These are phyloP conservation scores for Penicillium sp. DNA, from an alignment of 2,329 filamentous ascomycete genomes.

Conservation along the genomic window DNA sequence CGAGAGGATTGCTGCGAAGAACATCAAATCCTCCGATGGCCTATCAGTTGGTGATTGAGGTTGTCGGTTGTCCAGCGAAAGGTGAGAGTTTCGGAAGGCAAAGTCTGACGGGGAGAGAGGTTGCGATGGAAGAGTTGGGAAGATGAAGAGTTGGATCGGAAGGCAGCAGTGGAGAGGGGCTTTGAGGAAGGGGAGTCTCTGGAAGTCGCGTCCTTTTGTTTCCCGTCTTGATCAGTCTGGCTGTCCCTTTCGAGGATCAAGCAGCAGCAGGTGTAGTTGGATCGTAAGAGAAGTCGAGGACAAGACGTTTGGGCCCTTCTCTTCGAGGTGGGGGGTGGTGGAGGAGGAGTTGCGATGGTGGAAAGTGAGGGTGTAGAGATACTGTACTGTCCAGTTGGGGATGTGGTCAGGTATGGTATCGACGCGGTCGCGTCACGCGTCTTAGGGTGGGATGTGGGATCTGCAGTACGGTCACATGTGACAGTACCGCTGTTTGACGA, in stretches of 20 bases:
- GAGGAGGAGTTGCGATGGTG: constrained; percentile 12
- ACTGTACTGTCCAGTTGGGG: constrained; percentile 6
- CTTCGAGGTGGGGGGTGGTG: constrained; percentile 14
- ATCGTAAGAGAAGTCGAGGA: constrained; percentile 1
- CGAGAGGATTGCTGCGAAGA: constrained; percentile 8
- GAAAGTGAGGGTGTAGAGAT: constrained; percentile 22
- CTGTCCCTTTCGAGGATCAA: not conserved
- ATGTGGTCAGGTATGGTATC: constrained; percentile 34
- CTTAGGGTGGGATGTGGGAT: constrained; percentile 5
- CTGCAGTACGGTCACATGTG: constrained; percentile 20
- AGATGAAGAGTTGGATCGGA: not conserved
- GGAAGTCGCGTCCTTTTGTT: constrained; percentile 18
- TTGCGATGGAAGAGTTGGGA: not conserved
- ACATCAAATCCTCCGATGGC: not conserved
- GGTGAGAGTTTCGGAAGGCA: not conserved
- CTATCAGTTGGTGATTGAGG: not conserved
- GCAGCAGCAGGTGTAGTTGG: not conserved
- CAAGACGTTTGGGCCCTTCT: constrained; percentile 1
- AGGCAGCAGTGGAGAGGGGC: not conserved
- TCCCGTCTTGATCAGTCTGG: not conserved
- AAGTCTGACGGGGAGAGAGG: not conserved
- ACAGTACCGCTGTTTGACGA: constrained; percentile 21
- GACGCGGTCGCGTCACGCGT: constrained; percentile 33
- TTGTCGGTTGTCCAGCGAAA: not conserved
- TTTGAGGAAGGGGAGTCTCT: constrained; percentile 8